Conservation (phyloP, 106 monocot genomes). For the Platanthera zijinensis region DNA sequence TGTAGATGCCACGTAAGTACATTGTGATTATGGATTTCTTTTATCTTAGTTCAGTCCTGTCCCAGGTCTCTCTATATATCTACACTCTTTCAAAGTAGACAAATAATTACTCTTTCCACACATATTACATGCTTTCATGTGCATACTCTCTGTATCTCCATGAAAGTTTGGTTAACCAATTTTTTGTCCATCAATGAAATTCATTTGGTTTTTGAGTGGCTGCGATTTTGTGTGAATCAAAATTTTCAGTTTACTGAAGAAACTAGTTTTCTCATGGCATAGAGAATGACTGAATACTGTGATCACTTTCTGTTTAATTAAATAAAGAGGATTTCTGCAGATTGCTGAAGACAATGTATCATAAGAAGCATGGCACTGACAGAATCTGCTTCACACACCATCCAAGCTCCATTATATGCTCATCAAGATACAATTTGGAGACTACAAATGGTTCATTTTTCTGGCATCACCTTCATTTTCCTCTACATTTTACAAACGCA, state of each 20-base stretch:
- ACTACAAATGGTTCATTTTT: conserved; percentile 35
- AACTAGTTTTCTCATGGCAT: neutral
- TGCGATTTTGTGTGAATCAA: neutral
- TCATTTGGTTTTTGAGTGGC: neutral
- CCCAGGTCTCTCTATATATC: neutral
- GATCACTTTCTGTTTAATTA: neutral
- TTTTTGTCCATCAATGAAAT: neutral
- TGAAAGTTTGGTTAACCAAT: neutral
- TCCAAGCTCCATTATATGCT: conserved; percentile 91
- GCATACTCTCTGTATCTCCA: neutral
- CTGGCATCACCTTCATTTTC: neutral
- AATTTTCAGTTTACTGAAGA: neutral
- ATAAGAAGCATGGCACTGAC: conserved; percentile 92
- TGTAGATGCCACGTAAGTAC: conserved; percentile 70
- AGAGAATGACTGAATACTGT: neutral
- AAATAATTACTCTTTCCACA: neutral
- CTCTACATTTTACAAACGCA: neutral
- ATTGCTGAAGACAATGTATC: conserved; percentile 86
- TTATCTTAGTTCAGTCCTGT: neutral
- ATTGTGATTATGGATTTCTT: neutral
- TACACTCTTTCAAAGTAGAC: too few relatives aligned
- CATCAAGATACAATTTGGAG: conserved; percentile 85
- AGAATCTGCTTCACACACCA: conserved; percentile 90
- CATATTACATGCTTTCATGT: neutral
- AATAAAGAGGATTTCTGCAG: conserved; percentile 23